phyloP scores from a whole-genome alignment of 2,329 filamentous ascomycete species.

The Tolypocladium endophyticum region DNA sequence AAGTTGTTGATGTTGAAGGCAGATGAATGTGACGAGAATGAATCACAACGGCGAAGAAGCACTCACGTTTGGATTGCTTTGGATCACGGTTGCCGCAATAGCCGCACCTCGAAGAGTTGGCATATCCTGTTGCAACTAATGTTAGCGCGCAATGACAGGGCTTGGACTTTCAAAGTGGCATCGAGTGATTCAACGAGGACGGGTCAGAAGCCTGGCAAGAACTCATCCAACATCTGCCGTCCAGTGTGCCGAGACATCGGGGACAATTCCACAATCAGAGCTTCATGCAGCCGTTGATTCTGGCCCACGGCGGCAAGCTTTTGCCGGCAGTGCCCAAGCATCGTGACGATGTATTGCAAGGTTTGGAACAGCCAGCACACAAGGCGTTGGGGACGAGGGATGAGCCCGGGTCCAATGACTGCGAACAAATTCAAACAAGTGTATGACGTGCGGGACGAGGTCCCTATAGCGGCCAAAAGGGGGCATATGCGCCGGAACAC shows the following conservation, averaged over 20 bases:
- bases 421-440: neutral
- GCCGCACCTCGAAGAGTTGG: constrained; percentile 39
- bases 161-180: neutral
- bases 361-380: neutral
- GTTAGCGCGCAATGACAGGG: neutral
- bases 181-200: neutral
- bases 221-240: neutral
- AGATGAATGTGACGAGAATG: neutral
- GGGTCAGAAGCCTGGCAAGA: neutral
- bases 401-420: neutral
- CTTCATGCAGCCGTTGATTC: neutral
- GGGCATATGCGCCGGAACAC: neutral
- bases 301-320: neutral
- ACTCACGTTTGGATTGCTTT: constrained; percentile 39
- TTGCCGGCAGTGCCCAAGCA: neutral
- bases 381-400: neutral
- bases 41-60: constrained; percentile 1
- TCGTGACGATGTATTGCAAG: neutral
- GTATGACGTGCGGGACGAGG: neutral
- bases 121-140: constrained; percentile 30
- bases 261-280: neutral
- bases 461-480: neutral
- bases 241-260: neutral
- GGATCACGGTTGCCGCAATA: constrained; percentile 38
- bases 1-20: neutral